phyloP scores from a whole-genome alignment of 2,329 filamentous ascomycete genomes.

The Ophiostoma sp. region DNA sequence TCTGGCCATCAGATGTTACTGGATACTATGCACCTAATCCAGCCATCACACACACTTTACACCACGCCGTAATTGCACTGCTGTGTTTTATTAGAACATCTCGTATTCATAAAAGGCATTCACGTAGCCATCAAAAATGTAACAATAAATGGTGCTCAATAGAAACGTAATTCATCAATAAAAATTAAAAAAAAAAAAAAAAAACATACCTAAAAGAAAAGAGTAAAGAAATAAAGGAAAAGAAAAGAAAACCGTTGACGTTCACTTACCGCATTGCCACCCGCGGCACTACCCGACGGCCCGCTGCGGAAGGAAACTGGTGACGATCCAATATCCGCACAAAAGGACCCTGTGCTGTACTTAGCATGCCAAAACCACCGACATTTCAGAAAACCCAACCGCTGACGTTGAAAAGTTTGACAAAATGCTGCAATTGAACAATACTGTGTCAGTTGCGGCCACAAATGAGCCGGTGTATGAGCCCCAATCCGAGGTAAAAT shows the following conservation, averaged over 20 bases:
- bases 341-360: background rate
- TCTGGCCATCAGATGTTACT: too few relatives aligned
- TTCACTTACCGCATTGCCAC: background rate
- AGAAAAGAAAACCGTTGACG: background rate
- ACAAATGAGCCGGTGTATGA: background rate
- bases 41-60: too few relatives aligned
- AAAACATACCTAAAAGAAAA: too few relatives aligned
- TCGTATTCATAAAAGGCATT: too few relatives aligned
- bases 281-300: background rate
- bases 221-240: too few relatives aligned
- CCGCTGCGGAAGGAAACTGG: background rate
- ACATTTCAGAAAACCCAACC: background rate
- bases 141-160: too few relatives aligned
- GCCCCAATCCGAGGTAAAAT: background rate
- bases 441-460: background rate
- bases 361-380: background rate
- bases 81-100: too few relatives aligned
- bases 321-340: background rate
- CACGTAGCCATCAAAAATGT: too few relatives aligned
- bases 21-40: too few relatives aligned
- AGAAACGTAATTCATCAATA: too few relatives aligned
- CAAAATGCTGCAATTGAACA: background rate
- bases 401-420: background rate
- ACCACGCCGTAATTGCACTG: too few relatives aligned
- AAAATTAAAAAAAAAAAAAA: too few relatives aligned